A percentile compares a stretch with the other conserved stretches of the same genome.
Conservation (phyloP, 768 basidiomycete species). For the Mycena crocata region DNA sequence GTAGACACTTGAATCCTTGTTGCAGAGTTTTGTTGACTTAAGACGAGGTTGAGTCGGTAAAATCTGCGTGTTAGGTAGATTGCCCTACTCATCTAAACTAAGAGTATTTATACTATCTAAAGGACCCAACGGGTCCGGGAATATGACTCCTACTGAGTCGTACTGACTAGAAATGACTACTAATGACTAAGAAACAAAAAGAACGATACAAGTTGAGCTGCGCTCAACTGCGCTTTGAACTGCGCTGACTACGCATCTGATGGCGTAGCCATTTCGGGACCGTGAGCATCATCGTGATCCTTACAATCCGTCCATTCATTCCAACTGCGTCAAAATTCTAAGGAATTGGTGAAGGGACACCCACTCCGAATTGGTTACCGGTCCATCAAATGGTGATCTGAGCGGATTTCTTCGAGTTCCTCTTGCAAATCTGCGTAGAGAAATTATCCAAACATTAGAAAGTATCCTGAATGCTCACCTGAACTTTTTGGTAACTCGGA, state of each 20-base stretch:
- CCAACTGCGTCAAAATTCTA: too few relatives aligned
- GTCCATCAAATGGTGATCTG: too few relatives aligned
- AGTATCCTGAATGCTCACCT: too few relatives aligned
- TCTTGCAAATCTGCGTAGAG: too few relatives aligned
- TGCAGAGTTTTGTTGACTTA: background rate
- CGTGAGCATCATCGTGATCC: background rate
- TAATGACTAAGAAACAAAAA: background rate
- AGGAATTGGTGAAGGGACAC: too few relatives aligned
- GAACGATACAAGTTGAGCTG: background rate
- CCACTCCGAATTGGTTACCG: too few relatives aligned
- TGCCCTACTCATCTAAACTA: background rate
- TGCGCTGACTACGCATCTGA: too few relatives aligned
- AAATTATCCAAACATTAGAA: too few relatives aligned
- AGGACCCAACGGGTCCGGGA: background rate
- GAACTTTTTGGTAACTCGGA: too few relatives aligned
- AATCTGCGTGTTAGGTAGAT: background rate
- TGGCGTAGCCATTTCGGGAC: background rate
- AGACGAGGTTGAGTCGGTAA: constrained; percentile 1
- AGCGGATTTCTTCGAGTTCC: too few relatives aligned
- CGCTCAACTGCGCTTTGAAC: too few relatives aligned
- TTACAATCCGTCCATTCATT: too few relatives aligned
- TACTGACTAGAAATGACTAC: background rate
- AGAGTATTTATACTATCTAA: background rate
- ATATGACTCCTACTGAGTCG: background rate
- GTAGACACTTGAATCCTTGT: background rate